phyloP scores from a whole-genome alignment of 345 rosid species.

The Citrus inodora region DNA sequence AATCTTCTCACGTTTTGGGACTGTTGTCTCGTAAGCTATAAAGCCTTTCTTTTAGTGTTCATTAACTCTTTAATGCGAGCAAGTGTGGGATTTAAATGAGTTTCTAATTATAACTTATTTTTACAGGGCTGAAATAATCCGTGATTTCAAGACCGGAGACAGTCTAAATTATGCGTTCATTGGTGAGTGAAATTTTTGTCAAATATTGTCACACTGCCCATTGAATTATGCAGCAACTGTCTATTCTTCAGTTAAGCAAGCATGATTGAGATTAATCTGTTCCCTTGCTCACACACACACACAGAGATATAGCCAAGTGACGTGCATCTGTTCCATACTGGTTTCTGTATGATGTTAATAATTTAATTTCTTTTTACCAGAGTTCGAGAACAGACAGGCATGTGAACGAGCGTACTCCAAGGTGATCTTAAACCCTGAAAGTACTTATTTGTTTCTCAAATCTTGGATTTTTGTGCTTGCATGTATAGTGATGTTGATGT shows the following conservation, averaged over 20 bases:
- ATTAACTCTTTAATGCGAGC: background rate
- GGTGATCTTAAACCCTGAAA: slow-evolving; percentile 36
- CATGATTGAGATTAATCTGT: background rate
- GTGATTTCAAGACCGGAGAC: slow-evolving; percentile 95
- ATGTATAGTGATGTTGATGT: background rate
- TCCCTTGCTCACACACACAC: background rate
- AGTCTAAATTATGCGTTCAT: slow-evolving; percentile 94
- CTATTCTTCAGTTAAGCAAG: background rate
- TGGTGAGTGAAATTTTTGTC: slow-evolving; percentile 44
- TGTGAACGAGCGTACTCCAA: slow-evolving; percentile 87
- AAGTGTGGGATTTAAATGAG: background rate
- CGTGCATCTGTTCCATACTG: background rate
- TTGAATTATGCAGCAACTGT: background rate
- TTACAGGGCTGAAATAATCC: slow-evolving; percentile 82
- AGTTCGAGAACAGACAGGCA: slow-evolving; percentile 71
- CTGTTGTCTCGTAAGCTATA: slow-evolving; percentile 66
- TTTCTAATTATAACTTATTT: slow-evolving; percentile 13
- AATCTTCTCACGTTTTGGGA: slow-evolving; percentile 95
- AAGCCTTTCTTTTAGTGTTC: background rate
- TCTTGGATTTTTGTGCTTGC: background rate
- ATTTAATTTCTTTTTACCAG: slow-evolving; percentile 33
- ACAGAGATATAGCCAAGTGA: background rate
- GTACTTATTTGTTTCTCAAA: background rate
- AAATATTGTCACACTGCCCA: background rate
- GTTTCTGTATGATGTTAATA: background rate